Conservation (phyloP, 176 grass and related monocot species). For the Elaeis guineensis region DNA sequence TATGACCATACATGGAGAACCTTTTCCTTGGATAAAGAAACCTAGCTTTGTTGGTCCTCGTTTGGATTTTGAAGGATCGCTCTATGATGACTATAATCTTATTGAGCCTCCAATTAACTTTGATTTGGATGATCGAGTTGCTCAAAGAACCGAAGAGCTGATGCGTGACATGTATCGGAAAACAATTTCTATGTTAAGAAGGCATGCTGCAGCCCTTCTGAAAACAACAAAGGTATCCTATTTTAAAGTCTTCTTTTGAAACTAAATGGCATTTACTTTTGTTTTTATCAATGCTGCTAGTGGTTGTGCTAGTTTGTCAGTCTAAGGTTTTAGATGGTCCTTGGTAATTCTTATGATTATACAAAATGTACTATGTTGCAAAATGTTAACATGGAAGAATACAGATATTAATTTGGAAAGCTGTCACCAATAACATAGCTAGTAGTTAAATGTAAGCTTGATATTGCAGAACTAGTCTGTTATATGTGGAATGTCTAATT, state of each 20-base stretch:
- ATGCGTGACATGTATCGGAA: slow-evolving; percentile 12
- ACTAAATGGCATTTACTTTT: too few species aligned
- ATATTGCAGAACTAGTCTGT: too few species aligned
- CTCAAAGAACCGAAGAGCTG: slow-evolving; percentile 21
- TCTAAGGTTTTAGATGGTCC: too few species aligned
- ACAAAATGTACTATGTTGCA: too few species aligned
- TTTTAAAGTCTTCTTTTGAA: background rate
- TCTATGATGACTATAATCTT: slow-evolving; percentile 14
- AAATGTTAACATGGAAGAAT: too few species aligned
- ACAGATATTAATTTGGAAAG: too few species aligned
- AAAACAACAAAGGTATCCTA: slow-evolving; percentile 18
- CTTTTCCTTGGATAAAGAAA: slow-evolving; percentile 26
- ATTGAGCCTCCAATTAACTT: slow-evolving; percentile 21
- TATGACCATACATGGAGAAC: slow-evolving; percentile 26
- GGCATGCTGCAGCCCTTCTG: slow-evolving; percentile 8
- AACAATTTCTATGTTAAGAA: slow-evolving; percentile 14
- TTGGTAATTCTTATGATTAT: too few species aligned
- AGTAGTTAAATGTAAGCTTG: too few species aligned
- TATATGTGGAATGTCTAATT: too few species aligned
- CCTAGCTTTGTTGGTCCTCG: slow-evolving; percentile 21
- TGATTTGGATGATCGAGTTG: slow-evolving; percentile 18
- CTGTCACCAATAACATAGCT: too few species aligned
- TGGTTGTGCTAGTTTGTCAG: too few species aligned
- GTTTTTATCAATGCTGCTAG: too few species aligned
- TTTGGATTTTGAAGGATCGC: slow-evolving; percentile 26